Evolutionary conservation across 129 eudicot species (phyloP).

Genomic region (Solidago caesia): DNA sequence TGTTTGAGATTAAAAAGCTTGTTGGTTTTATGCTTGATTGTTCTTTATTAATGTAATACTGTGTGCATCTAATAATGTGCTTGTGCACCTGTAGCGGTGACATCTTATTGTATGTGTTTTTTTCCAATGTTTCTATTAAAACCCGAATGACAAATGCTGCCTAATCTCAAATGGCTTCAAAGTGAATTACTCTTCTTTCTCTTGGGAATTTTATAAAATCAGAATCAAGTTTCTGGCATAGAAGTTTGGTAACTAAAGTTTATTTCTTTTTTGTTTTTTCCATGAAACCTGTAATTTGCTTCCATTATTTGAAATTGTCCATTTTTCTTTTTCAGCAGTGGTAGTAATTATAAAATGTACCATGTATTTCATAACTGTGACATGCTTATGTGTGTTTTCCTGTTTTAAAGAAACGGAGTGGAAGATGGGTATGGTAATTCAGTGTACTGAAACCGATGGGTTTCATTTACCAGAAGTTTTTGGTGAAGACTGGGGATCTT

Average conservation of each 20-base stretch:
- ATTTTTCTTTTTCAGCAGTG: background rate
- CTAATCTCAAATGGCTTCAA: background rate
- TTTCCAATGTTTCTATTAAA: background rate
- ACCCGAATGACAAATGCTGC: background rate
- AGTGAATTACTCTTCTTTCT: background rate
- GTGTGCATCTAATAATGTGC: too few relatives aligned
- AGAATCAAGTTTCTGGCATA: background rate
- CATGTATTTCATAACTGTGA: background rate
- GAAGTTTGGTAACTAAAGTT: background rate
- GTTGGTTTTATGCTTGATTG: too few relatives aligned
- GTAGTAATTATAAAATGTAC: background rate
- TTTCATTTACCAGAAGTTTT: slow-evolving; percentile 59
- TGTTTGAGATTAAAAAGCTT: too few relatives aligned
- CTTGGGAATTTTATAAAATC: background rate
- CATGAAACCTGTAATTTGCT: slow-evolving; percentile 11
- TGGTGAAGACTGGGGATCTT: slow-evolving; percentile 50
- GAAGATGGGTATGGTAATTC: slow-evolving; percentile 46
- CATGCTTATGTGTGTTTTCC: background rate
- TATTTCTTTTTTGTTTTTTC: background rate
- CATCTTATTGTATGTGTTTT: background rate
- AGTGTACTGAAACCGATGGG: slow-evolving; percentile 73
- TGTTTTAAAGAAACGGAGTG: slow-evolving; percentile 41
- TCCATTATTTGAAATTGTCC: background rate
- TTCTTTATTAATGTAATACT: too few relatives aligned
- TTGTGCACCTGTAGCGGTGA: background rate